These are phyloP conservation scores for Paramecium tetraurelia DNA, from an alignment of 73 alveolate genomes.

Conservation along the genomic window DNA sequence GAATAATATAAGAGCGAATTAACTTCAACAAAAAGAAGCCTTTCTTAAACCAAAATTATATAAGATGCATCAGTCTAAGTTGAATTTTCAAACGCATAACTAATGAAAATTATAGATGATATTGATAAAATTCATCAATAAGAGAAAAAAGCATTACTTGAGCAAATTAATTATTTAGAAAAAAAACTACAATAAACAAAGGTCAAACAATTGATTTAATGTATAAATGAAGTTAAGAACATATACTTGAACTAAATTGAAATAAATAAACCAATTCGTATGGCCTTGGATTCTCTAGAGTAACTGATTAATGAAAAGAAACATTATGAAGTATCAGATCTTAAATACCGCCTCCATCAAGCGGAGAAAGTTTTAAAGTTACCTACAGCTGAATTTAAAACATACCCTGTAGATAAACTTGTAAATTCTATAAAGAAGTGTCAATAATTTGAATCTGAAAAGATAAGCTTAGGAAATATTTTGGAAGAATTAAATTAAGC, in stretches of 20 bases:
- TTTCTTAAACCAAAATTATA: background rate
- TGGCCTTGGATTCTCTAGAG: background rate
- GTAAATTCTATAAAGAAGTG: background rate
- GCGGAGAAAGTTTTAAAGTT: background rate
- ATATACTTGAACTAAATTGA: background rate
- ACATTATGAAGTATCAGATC: background rate
- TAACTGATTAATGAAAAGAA: background rate
- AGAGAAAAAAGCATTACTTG: background rate
- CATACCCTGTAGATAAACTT: background rate
- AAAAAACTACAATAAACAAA: background rate
- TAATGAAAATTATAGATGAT: background rate
- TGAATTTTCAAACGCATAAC: background rate
- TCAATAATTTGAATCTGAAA: background rate
- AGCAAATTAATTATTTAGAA: background rate
- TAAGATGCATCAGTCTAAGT: background rate
- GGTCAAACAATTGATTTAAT: background rate
- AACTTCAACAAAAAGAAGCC: background rate
- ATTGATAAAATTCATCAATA: background rate
- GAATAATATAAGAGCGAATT: background rate
- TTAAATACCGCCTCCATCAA: background rate
- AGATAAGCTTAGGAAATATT: background rate
- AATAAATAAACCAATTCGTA: background rate
- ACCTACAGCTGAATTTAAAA: background rate
- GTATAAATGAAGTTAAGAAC: background rate
- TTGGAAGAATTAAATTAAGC: background rate